phyloP scores from a whole-genome alignment of 1,284 basidiomycete genomes.

The Rugosomyces carneus region DNA sequence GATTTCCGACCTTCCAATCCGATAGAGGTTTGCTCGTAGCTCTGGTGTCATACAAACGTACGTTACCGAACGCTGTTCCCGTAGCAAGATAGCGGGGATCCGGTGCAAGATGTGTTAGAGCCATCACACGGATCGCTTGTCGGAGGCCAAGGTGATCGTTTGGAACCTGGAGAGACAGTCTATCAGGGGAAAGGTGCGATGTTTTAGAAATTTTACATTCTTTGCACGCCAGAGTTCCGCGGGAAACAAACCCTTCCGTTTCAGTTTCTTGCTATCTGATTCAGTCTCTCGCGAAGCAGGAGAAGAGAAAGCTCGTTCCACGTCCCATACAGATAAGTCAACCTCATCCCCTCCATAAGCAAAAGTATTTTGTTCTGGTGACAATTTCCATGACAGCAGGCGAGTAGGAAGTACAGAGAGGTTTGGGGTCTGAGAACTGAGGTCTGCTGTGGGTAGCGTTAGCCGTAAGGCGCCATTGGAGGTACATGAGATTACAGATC shows the following conservation, averaged over 20 bases:
- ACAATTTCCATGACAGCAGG: slow-evolving; percentile 60
- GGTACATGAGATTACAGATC: slow-evolving; percentile 60
- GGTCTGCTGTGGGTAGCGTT: slow-evolving; percentile 30
- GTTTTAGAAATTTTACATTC: slow-evolving; percentile 45
- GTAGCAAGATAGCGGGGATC: slow-evolving; percentile 53
- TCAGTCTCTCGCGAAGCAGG: slow-evolving; percentile 14
- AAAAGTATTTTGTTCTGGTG: slow-evolving; percentile 50
- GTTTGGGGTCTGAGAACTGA: slow-evolving; percentile 18
- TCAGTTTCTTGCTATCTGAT: slow-evolving; percentile 52
- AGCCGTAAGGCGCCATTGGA: slow-evolving; percentile 64
- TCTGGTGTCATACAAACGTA: slow-evolving; percentile 79
- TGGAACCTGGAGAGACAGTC: slow-evolving; percentile 43
- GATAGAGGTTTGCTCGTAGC: slow-evolving; percentile 64
- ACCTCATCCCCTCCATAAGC: slow-evolving; percentile 86
- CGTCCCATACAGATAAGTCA: slow-evolving; percentile 79
- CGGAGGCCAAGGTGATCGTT: slow-evolving; percentile 77
- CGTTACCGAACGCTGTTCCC: slow-evolving; percentile 73
- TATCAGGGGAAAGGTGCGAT: slow-evolving; percentile 11
- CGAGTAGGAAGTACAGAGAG: slow-evolving; percentile 52
- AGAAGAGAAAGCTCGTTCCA: slow-evolving; percentile 57
- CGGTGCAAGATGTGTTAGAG: slow-evolving; percentile 49
- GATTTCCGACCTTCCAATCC: slow-evolving; percentile 60
- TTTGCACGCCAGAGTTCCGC: slow-evolving; percentile 78
- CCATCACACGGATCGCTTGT: slow-evolving; percentile 75
- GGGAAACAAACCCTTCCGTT: slow-evolving; percentile 60